Conservation (phyloP, 2,329 filamentous ascomycete species). For the Phialophora verrucosa region DNA sequence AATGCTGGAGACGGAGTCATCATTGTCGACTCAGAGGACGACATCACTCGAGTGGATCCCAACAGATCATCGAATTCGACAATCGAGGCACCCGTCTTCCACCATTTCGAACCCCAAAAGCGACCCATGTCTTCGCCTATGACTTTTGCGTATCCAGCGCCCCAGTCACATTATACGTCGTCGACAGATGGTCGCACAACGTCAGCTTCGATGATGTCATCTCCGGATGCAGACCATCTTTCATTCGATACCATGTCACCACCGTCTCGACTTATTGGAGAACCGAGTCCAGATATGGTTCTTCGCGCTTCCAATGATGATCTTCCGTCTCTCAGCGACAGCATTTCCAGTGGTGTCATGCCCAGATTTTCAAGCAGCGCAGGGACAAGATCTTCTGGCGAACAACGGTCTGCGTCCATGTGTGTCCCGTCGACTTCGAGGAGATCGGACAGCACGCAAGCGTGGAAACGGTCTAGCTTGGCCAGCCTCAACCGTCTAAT, state of each 20-base stretch:
- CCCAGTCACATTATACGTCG: constrained; percentile 49
- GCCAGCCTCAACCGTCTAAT: constrained; percentile 57
- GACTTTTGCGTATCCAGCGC: constrained; percentile 47
- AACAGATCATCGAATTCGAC: constrained; percentile 40
- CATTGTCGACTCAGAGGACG: constrained; percentile 38
- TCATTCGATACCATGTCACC: constrained; percentile 51
- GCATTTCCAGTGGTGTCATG: constrained; percentile 53
- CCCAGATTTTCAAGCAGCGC: constrained; percentile 53
- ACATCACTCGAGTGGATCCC: constrained; percentile 29
- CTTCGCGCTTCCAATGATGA: constrained; percentile 54
- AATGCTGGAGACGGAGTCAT: constrained; percentile 34
- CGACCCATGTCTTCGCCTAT: constrained; percentile 51
- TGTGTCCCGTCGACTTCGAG: constrained; percentile 50
- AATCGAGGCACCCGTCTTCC: constrained; percentile 36
- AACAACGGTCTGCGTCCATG: constrained; percentile 53
- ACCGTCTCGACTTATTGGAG: constrained; percentile 45
- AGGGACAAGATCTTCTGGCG: constrained; percentile 47
- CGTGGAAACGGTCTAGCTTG: constrained; percentile 55
- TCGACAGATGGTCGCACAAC: constrained; percentile 45
- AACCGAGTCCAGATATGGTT: constrained; percentile 44
- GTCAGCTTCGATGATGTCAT: constrained; percentile 53
- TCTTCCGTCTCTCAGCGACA: constrained; percentile 57
- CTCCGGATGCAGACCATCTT: constrained; percentile 50
- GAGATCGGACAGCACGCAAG: constrained; percentile 42
- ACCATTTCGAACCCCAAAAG: constrained; percentile 43